Base-by-base conservation (phyloP, 257 asterid species). In the Linderniella brevidens region DNA sequence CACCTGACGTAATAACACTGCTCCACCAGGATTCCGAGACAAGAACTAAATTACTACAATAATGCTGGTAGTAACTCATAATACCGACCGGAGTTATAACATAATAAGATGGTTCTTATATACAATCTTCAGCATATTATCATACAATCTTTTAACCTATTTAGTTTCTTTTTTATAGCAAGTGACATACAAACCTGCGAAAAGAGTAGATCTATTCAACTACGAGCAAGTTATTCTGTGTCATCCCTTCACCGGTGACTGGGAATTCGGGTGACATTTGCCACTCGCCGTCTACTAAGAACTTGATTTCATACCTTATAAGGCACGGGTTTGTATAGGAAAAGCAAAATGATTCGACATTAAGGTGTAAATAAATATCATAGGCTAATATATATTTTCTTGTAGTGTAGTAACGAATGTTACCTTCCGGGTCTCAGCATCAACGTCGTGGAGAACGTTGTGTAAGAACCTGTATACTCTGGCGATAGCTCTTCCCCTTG, bases 381-480 rank as follows among this genome's bases (percentile, higher is more conserved):
- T 46, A 16, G 61, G 37, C 16, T 35, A 59, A 35, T 36, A n/a
- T 37, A 25, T 18, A 5, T 50, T 5, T 12, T 50, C 37, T 25
- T 16, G 42, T 32, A 32, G 7, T 50, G 14, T 15, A 50, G 29
- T n/a, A 41, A 44, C 41, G 17, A 39, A 54, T 13, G 42, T 54
- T 63, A 84, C 98, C 94, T 84, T 76, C 98, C 98, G 42, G 85
- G 92, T 64, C 76, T 69, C 35, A 88, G 95, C 75, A 74, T 52
- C 68, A 88, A 50, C 35, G 90, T 74, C 8, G 92, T 68, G n/a
- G 93, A 76, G 69, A 84, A 88, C 38, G 64, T 66, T 35, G 92
- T 56, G 51, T 67, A 67, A 11, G 81, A 70, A 66, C 80, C 94
- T 6, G 74, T 69, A 54, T 80, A 88, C 58, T 84, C 94, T 0